Conservation (phyloP, 78 protist genomes). For the Dictyostelium purpureum region DNA sequence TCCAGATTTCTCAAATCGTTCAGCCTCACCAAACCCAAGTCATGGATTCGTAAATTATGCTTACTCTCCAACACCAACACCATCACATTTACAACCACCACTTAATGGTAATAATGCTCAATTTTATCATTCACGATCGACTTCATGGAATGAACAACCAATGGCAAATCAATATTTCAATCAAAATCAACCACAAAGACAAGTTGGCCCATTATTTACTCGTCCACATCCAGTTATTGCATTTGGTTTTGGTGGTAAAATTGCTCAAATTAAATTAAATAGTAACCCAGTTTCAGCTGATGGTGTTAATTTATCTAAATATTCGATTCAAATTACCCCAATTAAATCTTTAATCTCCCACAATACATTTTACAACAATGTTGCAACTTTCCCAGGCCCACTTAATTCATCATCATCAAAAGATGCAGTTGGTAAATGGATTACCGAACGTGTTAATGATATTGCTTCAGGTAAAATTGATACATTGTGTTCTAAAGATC, state of each 20-base stretch:
- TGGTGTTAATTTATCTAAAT: background rate
- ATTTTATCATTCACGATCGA: slow-evolving; percentile 26
- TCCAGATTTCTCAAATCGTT: slow-evolving; percentile 19
- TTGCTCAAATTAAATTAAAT: slow-evolving; percentile 7
- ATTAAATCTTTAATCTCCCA: slow-evolving; percentile 1
- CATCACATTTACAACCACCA: background rate
- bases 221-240: slow-evolving; percentile 77
- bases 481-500: slow-evolving; percentile 13
- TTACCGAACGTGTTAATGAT: slow-evolving; percentile 36
- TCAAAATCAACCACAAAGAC: slow-evolving; percentile 1
- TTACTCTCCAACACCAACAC: background rate
- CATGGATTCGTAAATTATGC: background rate
- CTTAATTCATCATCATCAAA: slow-evolving; percentile 28
- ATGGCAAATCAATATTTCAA: no score
- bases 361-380: slow-evolving; percentile 14
- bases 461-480: slow-evolving; percentile 31
- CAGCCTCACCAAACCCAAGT: slow-evolving; percentile 21
- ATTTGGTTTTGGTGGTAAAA: slow-evolving; percentile 79
- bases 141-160: background rate
- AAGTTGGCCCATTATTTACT: slow-evolving; percentile 5
- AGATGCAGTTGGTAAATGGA: slow-evolving; percentile 55
- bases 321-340: background rate
- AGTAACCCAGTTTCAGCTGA: background rate
- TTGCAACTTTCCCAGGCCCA: slow-evolving; percentile 77
- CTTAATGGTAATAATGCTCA: background rate